Conservation (phyloP, 148 eudicot species). For the Arbutus unedo region DNA sequence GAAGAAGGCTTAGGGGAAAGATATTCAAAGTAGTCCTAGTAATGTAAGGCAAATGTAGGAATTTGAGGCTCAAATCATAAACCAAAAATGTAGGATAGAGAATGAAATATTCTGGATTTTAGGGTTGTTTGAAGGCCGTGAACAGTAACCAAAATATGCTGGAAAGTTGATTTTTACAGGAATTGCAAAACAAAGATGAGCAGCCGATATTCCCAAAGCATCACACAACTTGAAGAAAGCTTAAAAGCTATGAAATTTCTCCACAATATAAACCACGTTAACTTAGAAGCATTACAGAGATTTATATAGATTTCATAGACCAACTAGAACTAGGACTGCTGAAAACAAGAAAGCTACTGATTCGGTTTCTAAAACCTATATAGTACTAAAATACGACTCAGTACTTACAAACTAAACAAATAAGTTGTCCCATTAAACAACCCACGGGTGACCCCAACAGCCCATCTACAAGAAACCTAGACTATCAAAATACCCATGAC, state of each 20-base stretch:
- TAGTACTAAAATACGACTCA: no score
- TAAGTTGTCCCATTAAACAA: background rate
- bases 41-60: background rate
- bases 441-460: background rate
- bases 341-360: background rate
- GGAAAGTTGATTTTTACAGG: background rate
- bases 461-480: background rate
- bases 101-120: background rate
- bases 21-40: background rate
- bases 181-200: background rate
- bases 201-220: background rate
- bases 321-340: background rate
- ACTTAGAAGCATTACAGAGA: background rate
- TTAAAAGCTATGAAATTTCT: background rate
- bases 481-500: no score
- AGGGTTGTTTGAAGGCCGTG: background rate
- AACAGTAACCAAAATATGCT: background rate
- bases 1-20: background rate
- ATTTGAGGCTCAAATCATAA: background rate
- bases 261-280: background rate
- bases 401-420: background rate
- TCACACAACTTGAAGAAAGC: background rate
- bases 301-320: background rate
- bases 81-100: background rate
- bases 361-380: background rate